Evolutionary conservation across 164 flowering plant genomes (phyloP).

Genomic region (Vitis labrusca): DNA sequence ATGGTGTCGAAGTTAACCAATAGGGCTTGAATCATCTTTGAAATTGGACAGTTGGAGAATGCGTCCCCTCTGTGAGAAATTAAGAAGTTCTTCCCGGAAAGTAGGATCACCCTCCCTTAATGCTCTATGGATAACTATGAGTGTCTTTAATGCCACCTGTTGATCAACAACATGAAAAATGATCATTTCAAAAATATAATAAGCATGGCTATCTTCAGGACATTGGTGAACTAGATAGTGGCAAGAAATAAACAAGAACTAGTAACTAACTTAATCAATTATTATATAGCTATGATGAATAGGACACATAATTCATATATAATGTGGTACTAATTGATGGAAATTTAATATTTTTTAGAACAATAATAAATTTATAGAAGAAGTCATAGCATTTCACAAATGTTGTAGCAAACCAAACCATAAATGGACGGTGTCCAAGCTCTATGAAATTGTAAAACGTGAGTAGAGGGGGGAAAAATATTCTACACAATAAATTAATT

Average conservation of each 20-base stretch:
- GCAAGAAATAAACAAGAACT: not conserved
- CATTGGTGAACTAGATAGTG: not conserved
- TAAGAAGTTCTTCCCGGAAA: conserved; percentile 87
- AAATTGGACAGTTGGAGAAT: conserved; percentile 91
- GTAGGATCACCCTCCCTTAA: conserved; percentile 97
- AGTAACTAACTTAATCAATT: not conserved
- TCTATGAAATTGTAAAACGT: too few species aligned
- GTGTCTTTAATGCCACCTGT: conserved; percentile 93
- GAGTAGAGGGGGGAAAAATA: too few species aligned
- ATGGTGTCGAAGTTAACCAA: conserved; percentile 39
- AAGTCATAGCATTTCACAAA: too few species aligned
- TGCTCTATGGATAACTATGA: conserved; percentile 84
- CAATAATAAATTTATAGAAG: too few species aligned
- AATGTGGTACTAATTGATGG: too few species aligned
- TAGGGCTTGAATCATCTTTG: conserved; percentile 96
- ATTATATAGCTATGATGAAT: too few species aligned
- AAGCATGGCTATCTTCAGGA: not conserved
- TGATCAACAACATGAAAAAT: conserved; percentile 2
- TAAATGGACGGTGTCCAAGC: too few species aligned
- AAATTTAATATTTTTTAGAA: too few species aligned
- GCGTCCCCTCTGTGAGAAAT: conserved; percentile 74
- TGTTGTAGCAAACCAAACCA: too few species aligned
- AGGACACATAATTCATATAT: too few species aligned
- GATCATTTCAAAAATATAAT: not conserved
- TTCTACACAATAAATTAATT: too few species aligned